These are phyloP conservation scores for Secale cereale DNA, from an alignment of 176 grass and related monocot genomes.

Conservation along the genomic window DNA sequence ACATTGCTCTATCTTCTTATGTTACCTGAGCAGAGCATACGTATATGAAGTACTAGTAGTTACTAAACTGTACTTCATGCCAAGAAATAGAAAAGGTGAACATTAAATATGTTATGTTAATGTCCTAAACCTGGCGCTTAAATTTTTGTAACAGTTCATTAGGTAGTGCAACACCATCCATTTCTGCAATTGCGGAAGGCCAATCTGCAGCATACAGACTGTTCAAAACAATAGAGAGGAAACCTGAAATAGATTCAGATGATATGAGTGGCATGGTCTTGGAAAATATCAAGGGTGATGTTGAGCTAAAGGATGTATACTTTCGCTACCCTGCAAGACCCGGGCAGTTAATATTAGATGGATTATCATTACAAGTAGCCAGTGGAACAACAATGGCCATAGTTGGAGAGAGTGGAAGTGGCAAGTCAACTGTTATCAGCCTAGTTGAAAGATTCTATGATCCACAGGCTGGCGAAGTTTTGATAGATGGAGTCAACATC, in stretches of 20 bases:
- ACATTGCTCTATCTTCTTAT: not conserved
- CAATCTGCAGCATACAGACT: constrained; percentile 75
- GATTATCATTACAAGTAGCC: constrained; percentile 57
- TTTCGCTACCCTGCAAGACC: constrained; percentile 78
- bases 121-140: not conserved
- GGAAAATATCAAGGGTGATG: constrained; percentile 57
- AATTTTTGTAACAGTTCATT: constrained; percentile 51
- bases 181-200: constrained; percentile 60
- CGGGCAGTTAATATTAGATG: constrained; percentile 58
- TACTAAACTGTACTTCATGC: not conserved
- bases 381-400: constrained; percentile 72
- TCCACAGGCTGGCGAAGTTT: constrained; percentile 49
- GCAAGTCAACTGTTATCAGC: constrained; percentile 83
- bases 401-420: constrained; percentile 94
- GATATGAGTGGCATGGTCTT: constrained; percentile 43
- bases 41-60: not conserved
- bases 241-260: constrained; percentile 68
- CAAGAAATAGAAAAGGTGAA: not conserved
- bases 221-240: constrained; percentile 69
- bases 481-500: constrained; percentile 59
- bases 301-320: constrained; percentile 63
- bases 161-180: constrained; percentile 58
- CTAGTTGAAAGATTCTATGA: constrained; percentile 59
- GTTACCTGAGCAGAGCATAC: not conserved
- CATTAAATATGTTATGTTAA: not conserved